A percentile compares a stretch with the other conserved stretches of the same genome.
Conservation (phyloP, 129 eudicot species). For the Artemisia tridentata region DNA sequence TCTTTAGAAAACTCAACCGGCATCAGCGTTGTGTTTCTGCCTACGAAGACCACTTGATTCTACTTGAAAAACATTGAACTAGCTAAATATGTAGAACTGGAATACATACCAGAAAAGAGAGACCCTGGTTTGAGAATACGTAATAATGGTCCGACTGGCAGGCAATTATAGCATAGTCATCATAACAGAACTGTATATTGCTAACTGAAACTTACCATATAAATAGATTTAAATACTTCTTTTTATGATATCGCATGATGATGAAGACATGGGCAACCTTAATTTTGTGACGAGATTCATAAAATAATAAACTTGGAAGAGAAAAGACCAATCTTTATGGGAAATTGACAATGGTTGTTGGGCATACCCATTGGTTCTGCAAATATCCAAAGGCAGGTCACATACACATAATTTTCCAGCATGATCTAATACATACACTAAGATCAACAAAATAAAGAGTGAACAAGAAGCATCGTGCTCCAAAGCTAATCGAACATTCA, state of each 20-base stretch:
- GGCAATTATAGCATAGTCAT: neutral
- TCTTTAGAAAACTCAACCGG: neutral
- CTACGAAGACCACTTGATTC: too few species aligned
- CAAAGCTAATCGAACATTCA: too few species aligned
- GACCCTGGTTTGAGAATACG: neutral
- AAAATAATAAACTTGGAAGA: slow-evolving; percentile 3
- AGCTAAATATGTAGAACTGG: neutral
- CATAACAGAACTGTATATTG: neutral
- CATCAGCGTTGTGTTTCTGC: too few species aligned
- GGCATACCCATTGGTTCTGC: neutral
- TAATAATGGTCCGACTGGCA: neutral
- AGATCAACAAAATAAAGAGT: too few species aligned
- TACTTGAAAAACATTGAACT: neutral
- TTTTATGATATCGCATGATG: neutral
- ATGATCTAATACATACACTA: too few species aligned
- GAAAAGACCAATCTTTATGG: neutral
- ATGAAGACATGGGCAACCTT: neutral
- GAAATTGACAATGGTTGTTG: neutral
- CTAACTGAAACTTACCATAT: neutral
- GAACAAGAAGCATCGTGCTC: too few species aligned
- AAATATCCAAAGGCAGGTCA: neutral
- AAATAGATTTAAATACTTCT: neutral
- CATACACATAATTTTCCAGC: too few species aligned
- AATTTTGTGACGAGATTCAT: slow-evolving; percentile 7
- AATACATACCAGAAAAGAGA: neutral